Evolutionary conservation across 2,329 filamentous ascomycete genomes (phyloP).

Genomic region (Colletotrichum lupini): DNA sequence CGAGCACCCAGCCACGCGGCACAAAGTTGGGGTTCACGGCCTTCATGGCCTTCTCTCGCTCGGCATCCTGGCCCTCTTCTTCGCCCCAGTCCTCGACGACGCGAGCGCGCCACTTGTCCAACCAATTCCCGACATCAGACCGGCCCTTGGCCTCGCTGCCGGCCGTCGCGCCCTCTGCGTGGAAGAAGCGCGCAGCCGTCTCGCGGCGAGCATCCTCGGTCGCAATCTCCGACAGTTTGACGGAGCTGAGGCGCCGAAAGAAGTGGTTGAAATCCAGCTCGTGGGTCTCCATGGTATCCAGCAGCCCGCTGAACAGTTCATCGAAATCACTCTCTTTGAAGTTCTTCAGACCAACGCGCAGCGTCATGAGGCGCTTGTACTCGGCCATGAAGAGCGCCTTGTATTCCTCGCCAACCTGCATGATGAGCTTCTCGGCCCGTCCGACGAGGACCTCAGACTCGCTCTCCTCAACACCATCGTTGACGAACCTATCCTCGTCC

Average conservation of each 20-base stretch:
- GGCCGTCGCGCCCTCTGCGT: conserved; percentile 72
- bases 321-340: conserved; percentile 82
- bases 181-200: conserved; percentile 82
- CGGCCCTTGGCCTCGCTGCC: conserved; percentile 73
- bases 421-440: conserved; percentile 86
- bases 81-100: conserved; percentile 81
- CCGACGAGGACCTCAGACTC: conserved; percentile 76
- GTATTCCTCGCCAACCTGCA: conserved; percentile 85
- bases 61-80: conserved; percentile 64
- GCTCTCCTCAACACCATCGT: conserved; percentile 77
- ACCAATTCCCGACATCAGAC: conserved; percentile 79
- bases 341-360: conserved; percentile 79
- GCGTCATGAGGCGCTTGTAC: conserved; percentile 87
- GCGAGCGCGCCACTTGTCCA: conserved; percentile 80
- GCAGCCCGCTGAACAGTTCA: conserved; percentile 79
- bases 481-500: conserved; percentile 77
- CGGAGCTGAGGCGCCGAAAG: conserved; percentile 80
- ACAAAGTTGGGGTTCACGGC: conserved; percentile 92
- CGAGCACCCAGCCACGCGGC: conserved; percentile 89
- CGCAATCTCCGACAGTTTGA: conserved; percentile 72
- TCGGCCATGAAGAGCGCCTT: conserved; percentile 88
- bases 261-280: conserved; percentile 96
- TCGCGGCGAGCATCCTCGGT: conserved; percentile 72
- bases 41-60: conserved; percentile 81
- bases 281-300: conserved; percentile 83